A percentile compares a stretch with the other conserved stretches of the same genome.
These are phyloP conservation scores for Pythium phragmitis DNA, from an alignment of 352 stramenopile species.

Conservation along the genomic window DNA sequence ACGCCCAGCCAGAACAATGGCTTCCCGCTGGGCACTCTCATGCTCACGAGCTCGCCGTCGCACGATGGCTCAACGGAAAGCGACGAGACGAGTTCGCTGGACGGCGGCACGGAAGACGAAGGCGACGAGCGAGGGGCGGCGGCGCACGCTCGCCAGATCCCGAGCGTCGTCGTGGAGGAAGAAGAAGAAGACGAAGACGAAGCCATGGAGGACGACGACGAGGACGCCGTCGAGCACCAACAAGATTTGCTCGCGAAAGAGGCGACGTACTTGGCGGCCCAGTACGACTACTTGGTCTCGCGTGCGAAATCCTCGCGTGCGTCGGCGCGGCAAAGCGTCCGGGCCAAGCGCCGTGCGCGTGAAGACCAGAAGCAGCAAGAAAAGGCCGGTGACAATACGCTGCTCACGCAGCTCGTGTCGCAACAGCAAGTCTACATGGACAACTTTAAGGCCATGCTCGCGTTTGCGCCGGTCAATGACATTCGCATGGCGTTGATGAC, in stretches of 20 bases:
- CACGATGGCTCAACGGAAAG: constrained; percentile 37
- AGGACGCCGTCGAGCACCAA: constrained; percentile 42
- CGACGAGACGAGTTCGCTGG: constrained; percentile 22
- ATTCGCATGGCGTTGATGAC: constrained; percentile 76
- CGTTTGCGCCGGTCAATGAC: constrained; percentile 72
- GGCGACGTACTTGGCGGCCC: constrained; percentile 64
- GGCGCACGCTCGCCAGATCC: not conserved
- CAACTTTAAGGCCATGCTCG: constrained; percentile 79
- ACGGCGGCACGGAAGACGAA: constrained; percentile 16
- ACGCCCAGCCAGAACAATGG: constrained; percentile 27
- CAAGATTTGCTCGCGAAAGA: constrained; percentile 65
- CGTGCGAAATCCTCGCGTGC: constrained; percentile 26
- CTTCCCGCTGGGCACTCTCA: constrained; percentile 19
- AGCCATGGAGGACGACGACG: constrained; percentile 10
- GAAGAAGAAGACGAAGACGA: constrained; percentile 23
- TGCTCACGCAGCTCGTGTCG: constrained; percentile 55
- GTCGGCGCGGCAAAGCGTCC: constrained; percentile 24
- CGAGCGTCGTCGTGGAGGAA: constrained; percentile 16
- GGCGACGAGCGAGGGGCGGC: not conserved
- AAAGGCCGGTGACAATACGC: constrained; percentile 45
- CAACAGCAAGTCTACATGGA: constrained; percentile 74
- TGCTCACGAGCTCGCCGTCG: constrained; percentile 28
- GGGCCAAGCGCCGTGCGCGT: constrained; percentile 46
- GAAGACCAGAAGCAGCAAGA: constrained; percentile 36
- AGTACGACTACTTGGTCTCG: constrained; percentile 64